A percentile compares a stretch with the other conserved stretches of the same genome.
Conservation (phyloP, 495 filamentous ascomycete genomes). For the Talaromyces wortmannii region DNA sequence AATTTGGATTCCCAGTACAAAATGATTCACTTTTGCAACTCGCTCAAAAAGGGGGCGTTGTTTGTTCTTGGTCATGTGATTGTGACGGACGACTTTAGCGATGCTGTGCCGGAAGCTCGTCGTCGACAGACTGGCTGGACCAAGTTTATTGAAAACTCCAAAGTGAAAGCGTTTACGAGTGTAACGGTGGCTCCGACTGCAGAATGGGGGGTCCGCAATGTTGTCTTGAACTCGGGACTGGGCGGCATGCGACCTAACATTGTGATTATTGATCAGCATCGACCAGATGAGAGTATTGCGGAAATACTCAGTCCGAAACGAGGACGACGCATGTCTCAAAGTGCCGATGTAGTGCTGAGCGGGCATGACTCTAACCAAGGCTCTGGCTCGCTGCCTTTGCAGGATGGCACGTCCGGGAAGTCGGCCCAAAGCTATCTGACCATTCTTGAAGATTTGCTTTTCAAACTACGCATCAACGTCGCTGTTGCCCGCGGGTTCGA, state of each 20-base stretch:
- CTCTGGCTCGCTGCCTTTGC: constrained; percentile 22
- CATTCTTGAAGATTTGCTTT: constrained; percentile 73
- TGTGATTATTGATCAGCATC: constrained; percentile 68
- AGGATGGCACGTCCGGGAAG: constrained; percentile 43
- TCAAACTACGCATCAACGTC: constrained; percentile 77
- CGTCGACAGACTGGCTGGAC: constrained; percentile 77
- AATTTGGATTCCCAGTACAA: constrained; percentile 70
- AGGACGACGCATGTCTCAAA: constrained; percentile 17
- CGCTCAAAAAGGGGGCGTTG: constrained; percentile 78
- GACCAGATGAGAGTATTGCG: constrained; percentile 45
- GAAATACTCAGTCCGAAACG: constrained; percentile 29
- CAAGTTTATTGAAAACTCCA: constrained; percentile 79
- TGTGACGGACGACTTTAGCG: constrained; percentile 73
- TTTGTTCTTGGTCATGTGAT: constrained; percentile 87
- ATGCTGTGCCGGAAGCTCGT: constrained; percentile 72
- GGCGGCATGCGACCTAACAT: constrained; percentile 93
- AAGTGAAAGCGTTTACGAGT: constrained; percentile 85
- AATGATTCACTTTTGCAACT: constrained; percentile 87
- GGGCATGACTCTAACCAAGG: constrained; percentile 28
- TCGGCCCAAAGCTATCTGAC: constrained; percentile 67
- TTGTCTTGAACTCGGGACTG: constrained; percentile 73
- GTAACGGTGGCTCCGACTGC: constrained; percentile 72
- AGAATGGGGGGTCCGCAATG: constrained; percentile 82
- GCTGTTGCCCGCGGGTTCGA: constrained; percentile 81
- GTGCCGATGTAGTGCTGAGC: not conserved